Percentiles rank a stretch among this genome's conserved stretches.
Evolutionary conservation across 371 early-diverging fungal species (phyloP).

Genomic region (Fennellomyces sp.): DNA sequence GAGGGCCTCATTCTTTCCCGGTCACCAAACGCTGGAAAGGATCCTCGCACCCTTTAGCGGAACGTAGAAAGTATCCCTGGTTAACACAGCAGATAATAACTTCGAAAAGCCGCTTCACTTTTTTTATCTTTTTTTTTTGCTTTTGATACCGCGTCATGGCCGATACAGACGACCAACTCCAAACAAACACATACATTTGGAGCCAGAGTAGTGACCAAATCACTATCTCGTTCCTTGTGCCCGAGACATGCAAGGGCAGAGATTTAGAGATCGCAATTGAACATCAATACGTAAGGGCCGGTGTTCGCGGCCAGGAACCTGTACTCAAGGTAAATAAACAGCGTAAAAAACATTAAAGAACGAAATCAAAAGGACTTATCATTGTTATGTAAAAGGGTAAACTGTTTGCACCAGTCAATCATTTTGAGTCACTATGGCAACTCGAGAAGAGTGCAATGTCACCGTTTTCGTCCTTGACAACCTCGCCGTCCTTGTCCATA

Average conservation of each 20-base stretch:
- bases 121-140: neutral
- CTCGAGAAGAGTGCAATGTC: slow-evolving; percentile 46
- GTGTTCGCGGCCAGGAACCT: slow-evolving; percentile 50
- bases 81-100: too few species aligned
- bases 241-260: slow-evolving; percentile 39
- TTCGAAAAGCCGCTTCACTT: slow-evolving; percentile 1
- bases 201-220: slow-evolving; percentile 51
- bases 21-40: too few species aligned
- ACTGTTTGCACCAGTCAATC: slow-evolving; percentile 48
- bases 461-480: slow-evolving; percentile 52
- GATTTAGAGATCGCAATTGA: slow-evolving; percentile 51
- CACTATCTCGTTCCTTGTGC: slow-evolving; percentile 54
- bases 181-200: slow-evolving; percentile 53
- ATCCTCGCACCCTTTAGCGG: too few species aligned
- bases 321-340: slow-evolving; percentile 37
- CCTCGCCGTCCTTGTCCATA: slow-evolving; percentile 54
- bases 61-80: too few species aligned
- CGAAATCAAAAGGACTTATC: neutral
- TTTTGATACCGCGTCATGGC: slow-evolving; percentile 13
- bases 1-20: too few species aligned
- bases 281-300: slow-evolving; percentile 40
- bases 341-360: neutral
- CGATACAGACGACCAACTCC: slow-evolving; percentile 47
- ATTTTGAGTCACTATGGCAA: slow-evolving; percentile 54
- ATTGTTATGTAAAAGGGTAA: slow-evolving; percentile 34